Evolutionary conservation across 1,284 basidiomycete genomes (phyloP), one percentile per base, ranked within the genome.

Genomic region (Rhodotorula sp.): DNA sequence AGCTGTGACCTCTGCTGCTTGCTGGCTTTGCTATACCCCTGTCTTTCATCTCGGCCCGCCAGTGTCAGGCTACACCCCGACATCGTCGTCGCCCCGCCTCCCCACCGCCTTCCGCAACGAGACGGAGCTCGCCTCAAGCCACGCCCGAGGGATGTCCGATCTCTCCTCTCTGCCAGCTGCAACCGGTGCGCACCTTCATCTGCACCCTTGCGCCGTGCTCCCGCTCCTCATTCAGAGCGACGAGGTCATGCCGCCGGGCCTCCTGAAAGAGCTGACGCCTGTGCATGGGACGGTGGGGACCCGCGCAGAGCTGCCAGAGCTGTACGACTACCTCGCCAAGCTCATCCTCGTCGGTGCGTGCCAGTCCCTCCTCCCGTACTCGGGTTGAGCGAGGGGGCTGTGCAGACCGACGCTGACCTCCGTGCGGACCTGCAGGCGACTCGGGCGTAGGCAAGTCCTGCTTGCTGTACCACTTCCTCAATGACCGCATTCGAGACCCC

Each of bases 291-390:
- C 21, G 5, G 15, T 53, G 15, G 27, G 29, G 4, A 44, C 55
- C 29, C 12, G 15, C 37, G 46, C 66, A 75, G 93, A 97, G 82
- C 87, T 97, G 60, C 83, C 94, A 73, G 94, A 96, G 83, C 92
- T 93, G 67, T 97, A 97, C 81, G 95, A 97, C 84, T 97, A 96
- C 82, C 86, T 98, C 76, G 91, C 97, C 88, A 98, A 97, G 84
- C 94, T 93, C 83, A 97, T 98, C 80, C 88, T 98, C 77, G 93
- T 98, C 78, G 94, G 94, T 92, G 78, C 65, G 85, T 73, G 46
- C 54, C 69, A 9, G 37, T 65, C 65, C 63, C 70, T 67, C 21
- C n/a, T 21, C 48, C 21, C 48, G 17, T 1, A 21, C 9, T 9
- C 15, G 27, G 34, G 2, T 27, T 13, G 46, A 22, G 17, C 34